Evolutionary conservation across 1,284 basidiomycete genomes (phyloP).

Genomic region (Retiboletus flavoniger): DNA sequence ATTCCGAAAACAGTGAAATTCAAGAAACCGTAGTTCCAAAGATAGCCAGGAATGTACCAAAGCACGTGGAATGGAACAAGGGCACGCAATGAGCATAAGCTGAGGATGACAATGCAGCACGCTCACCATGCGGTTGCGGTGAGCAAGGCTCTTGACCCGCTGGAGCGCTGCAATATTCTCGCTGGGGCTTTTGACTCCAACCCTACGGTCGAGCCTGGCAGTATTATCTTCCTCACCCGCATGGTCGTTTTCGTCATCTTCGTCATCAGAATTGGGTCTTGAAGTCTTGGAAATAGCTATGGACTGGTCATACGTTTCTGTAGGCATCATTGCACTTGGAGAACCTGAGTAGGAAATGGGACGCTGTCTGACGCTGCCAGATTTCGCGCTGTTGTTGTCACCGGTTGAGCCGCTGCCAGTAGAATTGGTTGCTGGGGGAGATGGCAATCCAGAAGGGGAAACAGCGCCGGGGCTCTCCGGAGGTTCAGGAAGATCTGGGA

Average conservation of each 20-base stretch:
- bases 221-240: conserved; percentile 64
- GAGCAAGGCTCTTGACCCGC: conserved; percentile 64
- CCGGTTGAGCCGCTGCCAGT: conserved; percentile 75
- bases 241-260: conserved; percentile 63
- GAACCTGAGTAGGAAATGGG: conserved; percentile 32
- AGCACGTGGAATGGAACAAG: conserved; percentile 27
- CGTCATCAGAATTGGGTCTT: conserved; percentile 40
- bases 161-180: conserved; percentile 61
- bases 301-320: conserved; percentile 33
- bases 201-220: conserved; percentile 53
- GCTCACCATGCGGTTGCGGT: conserved; percentile 69
- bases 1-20: conserved; percentile 4
- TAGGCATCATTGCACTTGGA: conserved; percentile 34
- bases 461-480: conserved; percentile 54
- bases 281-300: conserved; percentile 30
- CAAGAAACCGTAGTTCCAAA: conserved; percentile 11
- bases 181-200: conserved; percentile 37
- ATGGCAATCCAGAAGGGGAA: conserved; percentile 63
- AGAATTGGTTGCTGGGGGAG: conserved; percentile 77
- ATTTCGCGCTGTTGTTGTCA: conserved; percentile 52
- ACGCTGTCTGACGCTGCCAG: conserved; percentile 46
- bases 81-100: conserved; percentile 18
- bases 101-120: conserved; percentile 12
- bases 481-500: conserved; percentile 69
- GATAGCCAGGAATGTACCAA: conserved; percentile 16